Conservation (phyloP, 2,329 filamentous ascomycete genomes). For the Colletotrichum higginsianum region DNA sequence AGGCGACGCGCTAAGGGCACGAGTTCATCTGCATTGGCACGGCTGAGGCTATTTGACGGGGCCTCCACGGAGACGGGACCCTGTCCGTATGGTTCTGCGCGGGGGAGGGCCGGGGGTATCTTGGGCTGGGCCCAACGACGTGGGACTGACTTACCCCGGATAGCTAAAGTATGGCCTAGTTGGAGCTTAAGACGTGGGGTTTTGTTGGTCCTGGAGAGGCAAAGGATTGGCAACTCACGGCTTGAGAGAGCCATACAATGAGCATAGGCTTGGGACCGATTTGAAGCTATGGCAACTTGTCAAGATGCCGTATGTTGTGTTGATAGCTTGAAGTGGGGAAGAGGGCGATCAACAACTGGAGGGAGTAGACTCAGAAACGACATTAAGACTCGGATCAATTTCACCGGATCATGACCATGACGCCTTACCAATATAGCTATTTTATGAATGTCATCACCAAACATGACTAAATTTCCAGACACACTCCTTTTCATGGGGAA, state of each 20-base stretch:
- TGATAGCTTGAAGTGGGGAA: background rate
- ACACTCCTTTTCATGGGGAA: no score
- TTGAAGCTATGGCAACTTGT: background rate
- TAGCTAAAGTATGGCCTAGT: background rate
- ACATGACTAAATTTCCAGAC: no score
- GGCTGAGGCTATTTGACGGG: conserved; percentile 18
- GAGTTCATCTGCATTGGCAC: conserved; percentile 12
- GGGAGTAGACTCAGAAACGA: no score
- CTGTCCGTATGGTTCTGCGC: conserved; percentile 2
- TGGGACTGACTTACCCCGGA: conserved; percentile 38
- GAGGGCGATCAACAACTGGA: no score
- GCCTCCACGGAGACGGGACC: background rate
- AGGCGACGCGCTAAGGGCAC: conserved; percentile 1
- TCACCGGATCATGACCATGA: no score
- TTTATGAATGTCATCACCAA: no score
- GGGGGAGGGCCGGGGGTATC: background rate
- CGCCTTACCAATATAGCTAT: no score
- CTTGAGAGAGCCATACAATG: background rate
- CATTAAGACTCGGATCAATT: no score
- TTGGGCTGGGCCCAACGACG: background rate
- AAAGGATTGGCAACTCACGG: background rate
- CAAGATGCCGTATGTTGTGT: background rate
- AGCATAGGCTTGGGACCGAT: background rate
- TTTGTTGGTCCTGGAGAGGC: conserved; percentile 14
- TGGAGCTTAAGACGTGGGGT: background rate